A percentile compares a stretch with the other conserved stretches of the same genome.
Conservation (phyloP, 2,329 filamentous ascomycete genomes). For the Eurotiales sp. region DNA sequence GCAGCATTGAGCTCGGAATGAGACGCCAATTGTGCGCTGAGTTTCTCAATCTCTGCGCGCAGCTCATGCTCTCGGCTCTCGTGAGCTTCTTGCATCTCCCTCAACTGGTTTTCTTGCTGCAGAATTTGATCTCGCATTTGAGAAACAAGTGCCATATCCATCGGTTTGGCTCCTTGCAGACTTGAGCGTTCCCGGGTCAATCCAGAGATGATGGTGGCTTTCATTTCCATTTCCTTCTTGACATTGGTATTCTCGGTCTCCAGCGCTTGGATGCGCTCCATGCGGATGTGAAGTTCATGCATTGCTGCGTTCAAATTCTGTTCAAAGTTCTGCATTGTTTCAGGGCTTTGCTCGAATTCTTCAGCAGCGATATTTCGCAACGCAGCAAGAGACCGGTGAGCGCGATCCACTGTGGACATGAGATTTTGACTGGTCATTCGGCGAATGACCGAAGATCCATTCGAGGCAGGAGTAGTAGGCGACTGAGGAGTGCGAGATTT, state of each 20-base stretch:
- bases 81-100: slow-evolving; percentile 68
- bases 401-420: slow-evolving; percentile 74
- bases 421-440: slow-evolving; percentile 90
- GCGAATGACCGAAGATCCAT: slow-evolving; percentile 67
- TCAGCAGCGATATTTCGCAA: slow-evolving; percentile 84
- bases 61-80: slow-evolving; percentile 72
- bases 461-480: slow-evolving; percentile 40
- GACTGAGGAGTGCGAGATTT: slow-evolving; percentile 67
- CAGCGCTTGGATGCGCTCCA: slow-evolving; percentile 84
- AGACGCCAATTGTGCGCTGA: slow-evolving; percentile 34
- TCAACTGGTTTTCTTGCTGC: slow-evolving; percentile 78
- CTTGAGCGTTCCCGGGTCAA: slow-evolving; percentile 90
- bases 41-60: slow-evolving; percentile 63
- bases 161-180: slow-evolving; percentile 71
- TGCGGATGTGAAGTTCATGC: slow-evolving; percentile 82
- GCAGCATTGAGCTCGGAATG: background rate
- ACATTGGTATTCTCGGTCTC: slow-evolving; percentile 78
- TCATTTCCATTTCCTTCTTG: slow-evolving; percentile 94
- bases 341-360: slow-evolving; percentile 75
- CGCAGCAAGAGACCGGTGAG: slow-evolving; percentile 84
- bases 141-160: slow-evolving; percentile 88
- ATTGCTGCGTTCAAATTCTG: slow-evolving; percentile 86
- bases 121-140: slow-evolving; percentile 84
- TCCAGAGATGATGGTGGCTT: slow-evolving; percentile 93
- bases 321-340: slow-evolving; percentile 88